Conservation (phyloP, 2,329 filamentous ascomycete genomes). For the Cryphonectria radicalis region DNA sequence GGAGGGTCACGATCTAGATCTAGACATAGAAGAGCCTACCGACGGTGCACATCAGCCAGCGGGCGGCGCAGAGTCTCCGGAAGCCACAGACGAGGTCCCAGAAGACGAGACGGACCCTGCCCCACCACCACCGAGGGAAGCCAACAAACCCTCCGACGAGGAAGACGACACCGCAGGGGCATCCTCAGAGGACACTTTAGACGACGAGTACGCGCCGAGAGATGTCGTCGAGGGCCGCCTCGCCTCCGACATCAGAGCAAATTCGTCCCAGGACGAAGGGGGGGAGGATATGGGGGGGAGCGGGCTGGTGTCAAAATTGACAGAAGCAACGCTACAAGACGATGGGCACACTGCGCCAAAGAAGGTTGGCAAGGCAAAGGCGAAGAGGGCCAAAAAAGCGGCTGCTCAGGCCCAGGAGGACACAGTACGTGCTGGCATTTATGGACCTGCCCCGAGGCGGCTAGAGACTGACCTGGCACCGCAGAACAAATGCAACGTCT, state of each 20-base stretch:
- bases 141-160: conserved; percentile 16
- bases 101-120: conserved; percentile 9
- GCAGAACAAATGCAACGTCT: conserved; percentile 51
- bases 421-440: conserved; percentile 4
- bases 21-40: conserved; percentile 49
- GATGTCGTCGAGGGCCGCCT: conserved; percentile 42
- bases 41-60: not conserved
- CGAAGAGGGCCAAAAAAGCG: conserved; percentile 54
- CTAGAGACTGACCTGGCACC: conserved; percentile 7
- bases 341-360: conserved; percentile 35
- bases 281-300: conserved; percentile 20
- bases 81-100: conserved; percentile 11
- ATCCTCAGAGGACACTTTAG: conserved; percentile 23
- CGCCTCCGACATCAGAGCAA: conserved; percentile 1
- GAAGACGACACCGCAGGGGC: conserved; percentile 18
- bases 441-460: conserved; percentile 12
- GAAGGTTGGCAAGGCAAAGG: conserved; percentile 56
- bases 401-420: conserved; percentile 39
- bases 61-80: not conserved
- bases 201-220: conserved; percentile 54
- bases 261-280: conserved; percentile 14
- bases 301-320: conserved; percentile 25
- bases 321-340: conserved; percentile 36
- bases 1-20: conserved; percentile 63
- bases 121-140: not conserved